Base-by-base conservation (phyloP, 768 basidiomycete genomes). In the Lentinula aciculospora region DNA sequence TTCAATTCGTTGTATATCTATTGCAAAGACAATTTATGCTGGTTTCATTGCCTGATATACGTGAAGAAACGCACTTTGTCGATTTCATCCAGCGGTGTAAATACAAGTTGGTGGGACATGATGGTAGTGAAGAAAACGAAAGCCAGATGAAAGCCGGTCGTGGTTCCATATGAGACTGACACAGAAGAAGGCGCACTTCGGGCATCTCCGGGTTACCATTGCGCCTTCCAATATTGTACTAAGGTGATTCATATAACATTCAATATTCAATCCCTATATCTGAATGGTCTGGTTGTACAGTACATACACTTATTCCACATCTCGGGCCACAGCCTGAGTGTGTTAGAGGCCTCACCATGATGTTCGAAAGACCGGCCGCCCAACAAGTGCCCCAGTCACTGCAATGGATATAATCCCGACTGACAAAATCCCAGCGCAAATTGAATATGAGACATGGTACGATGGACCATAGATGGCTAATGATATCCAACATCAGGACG, bases 1-100 rank as follows among this genome's bases (percentile, higher is more conserved):
- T 57, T 57, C 31, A 57, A 29, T 28, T 57, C 56, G 21, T 28
- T 45, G 34, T 57, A 48, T n/a, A 57, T 57, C 56, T 57, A 28
- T 21, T 23, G 10, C 29, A 17, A 19, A 21, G 27, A 34, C 2
- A 13, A 25, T 56, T 28, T n/a, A 28, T 10, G 40, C n/a, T 27
- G 10, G 28, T 12, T 27, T 25, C 5, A 4, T n/a, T 15, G 13
- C 13, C 25, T 37, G 2, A 31, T 17, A 28, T 27, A 48, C 8
- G 8, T 3, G 5, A n/a, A 15, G 28, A 40, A 44, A 31, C 12
- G 28, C 15, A 34, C 50, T 31, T 54, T 48, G 2, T 58, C 44
- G 54, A 58, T 58, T 32, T 55, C 54, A 15, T 60, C 47, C 4
- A 56, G 28, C 4, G 53, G 54, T 4, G 46, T 56, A 31, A 34